phyloP scores from a whole-genome alignment of 352 stramenopile genomes.

The Ophiocytium majus region DNA sequence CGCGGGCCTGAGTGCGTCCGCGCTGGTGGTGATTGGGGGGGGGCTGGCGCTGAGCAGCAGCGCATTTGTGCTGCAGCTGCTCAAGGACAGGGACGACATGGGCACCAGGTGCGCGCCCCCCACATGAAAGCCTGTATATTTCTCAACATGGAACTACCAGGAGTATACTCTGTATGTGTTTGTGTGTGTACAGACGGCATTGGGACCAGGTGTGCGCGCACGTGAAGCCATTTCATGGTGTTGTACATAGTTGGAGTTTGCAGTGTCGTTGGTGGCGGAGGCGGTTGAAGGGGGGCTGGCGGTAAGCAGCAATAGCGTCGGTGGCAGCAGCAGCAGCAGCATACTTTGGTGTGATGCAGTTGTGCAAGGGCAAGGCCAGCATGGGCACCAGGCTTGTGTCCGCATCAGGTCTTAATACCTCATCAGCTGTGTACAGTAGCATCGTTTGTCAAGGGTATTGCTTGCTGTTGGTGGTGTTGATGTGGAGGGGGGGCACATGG shows the following conservation, averaged over 20 bases:
- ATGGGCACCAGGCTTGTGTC: background rate
- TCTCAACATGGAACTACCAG: no score
- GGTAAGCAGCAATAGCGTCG: no score
- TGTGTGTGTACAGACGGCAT: constrained; percentile 45
- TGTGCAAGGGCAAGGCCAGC: constrained; percentile 50
- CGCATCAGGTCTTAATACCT: no score
- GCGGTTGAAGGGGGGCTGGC: constrained; percentile 68
- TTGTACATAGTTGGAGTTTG: background rate
- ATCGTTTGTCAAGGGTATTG: no score
- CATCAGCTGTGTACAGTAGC: no score
- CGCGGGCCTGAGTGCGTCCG: constrained; percentile 39
- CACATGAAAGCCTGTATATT: no score
- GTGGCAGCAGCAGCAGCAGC: no score
- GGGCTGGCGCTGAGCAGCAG: constrained; percentile 69
- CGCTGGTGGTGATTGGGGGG: constrained; percentile 69
- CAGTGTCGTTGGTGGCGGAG: constrained; percentile 44
- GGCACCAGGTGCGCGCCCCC: constrained; percentile 30
- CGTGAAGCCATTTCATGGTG: background rate
- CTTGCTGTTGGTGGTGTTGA: no score
- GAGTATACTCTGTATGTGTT: background rate
- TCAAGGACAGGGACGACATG: constrained; percentile 56
- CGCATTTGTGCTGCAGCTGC: constrained; percentile 70
- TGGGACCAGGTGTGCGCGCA: constrained; percentile 32
- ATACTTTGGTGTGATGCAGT: constrained; percentile 66
- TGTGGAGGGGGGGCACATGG: no score